phyloP scores from a whole-genome alignment of 345 rosid species.

The Eutrema heterophyllum region DNA sequence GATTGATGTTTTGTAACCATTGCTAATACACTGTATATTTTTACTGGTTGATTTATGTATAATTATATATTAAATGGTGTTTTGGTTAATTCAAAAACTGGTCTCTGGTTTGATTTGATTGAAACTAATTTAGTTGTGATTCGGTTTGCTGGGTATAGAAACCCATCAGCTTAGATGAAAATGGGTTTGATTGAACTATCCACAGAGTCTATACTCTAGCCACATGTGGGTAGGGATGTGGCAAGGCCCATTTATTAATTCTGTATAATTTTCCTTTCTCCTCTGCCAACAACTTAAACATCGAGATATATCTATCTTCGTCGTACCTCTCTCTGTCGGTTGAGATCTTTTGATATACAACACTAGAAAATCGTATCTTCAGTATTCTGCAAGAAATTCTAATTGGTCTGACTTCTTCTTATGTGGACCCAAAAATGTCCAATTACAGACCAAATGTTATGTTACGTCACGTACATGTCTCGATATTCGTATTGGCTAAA shows the following conservation, averaged over 20 bases:
- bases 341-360: slow-evolving; percentile 12
- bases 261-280: neutral
- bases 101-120: neutral
- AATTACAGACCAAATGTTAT: slow-evolving; percentile 30
- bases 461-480: slow-evolving; percentile 32
- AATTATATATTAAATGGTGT: no score
- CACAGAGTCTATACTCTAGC: neutral
- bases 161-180: neutral
- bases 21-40: no score
- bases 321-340: slow-evolving; percentile 30
- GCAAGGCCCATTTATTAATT: slow-evolving; percentile 19
- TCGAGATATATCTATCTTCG: neutral
- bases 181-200: neutral
- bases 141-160: neutral
- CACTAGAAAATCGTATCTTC: slow-evolving; percentile 15
- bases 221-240: neutral
- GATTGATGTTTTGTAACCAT: no score
- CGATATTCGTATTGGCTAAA: slow-evolving; percentile 33
- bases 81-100: no score
- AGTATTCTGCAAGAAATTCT: slow-evolving; percentile 30
- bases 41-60: no score
- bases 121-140: neutral
- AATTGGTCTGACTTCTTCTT: slow-evolving; percentile 22
- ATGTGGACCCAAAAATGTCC: slow-evolving; percentile 27
- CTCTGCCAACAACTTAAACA: neutral